phyloP scores from a whole-genome alignment of 1,284 basidiomycete genomes.

The Sanghuangporus sanghuang region DNA sequence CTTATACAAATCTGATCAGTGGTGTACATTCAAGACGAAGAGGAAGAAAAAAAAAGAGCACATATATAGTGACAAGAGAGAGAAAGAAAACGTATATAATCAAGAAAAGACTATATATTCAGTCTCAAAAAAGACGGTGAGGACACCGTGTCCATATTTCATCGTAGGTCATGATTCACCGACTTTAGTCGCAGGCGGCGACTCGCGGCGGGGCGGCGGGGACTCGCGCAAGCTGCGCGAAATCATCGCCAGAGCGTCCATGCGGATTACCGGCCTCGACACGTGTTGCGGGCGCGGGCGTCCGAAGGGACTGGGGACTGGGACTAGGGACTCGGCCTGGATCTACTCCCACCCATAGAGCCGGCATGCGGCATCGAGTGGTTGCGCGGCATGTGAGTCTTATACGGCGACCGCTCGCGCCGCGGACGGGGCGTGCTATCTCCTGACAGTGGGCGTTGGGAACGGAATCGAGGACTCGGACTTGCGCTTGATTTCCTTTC shows the following conservation, averaged over 20 bases:
- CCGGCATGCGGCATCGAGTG: conserved; percentile 17
- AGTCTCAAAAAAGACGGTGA: background rate
- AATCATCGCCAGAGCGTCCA: conserved; percentile 19
- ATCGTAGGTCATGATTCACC: background rate
- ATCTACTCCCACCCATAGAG: background rate
- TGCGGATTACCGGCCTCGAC: conserved; percentile 19
- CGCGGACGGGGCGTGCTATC: conserved; percentile 7
- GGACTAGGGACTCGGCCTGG: background rate
- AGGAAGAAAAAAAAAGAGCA: background rate
- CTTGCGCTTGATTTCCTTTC: background rate
- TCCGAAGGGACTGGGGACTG: background rate
- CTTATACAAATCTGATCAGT: background rate
- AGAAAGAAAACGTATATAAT: background rate
- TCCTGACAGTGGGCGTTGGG: conserved; percentile 12
- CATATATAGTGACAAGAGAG: background rate
- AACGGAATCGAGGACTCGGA: background rate
- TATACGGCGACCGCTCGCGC: conserved; percentile 13
- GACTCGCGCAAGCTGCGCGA: conserved; percentile 17
- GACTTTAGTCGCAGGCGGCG: conserved; percentile 3
- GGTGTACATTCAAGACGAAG: background rate
- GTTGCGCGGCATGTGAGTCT: conserved; percentile 16
- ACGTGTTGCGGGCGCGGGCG: conserved; percentile 10
- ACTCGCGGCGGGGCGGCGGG: conserved; percentile 2
- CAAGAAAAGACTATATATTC: background rate
- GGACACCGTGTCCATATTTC: background rate